Evolutionary conservation across 345 rosid species (phyloP).

Genomic region (Pugionium dolabratum): DNA sequence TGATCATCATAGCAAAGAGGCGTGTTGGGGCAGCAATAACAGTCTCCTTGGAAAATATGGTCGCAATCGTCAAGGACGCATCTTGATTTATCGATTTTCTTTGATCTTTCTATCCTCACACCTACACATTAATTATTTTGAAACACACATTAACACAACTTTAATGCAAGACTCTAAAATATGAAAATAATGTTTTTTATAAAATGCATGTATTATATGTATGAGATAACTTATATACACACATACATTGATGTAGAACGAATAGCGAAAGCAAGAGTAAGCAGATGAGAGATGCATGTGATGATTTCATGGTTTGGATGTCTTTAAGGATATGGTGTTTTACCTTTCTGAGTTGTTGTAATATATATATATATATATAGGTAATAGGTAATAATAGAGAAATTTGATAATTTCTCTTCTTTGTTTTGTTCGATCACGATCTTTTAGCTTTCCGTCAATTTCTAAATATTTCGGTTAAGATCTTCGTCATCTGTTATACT

Average conservation of each 20-base stretch:
- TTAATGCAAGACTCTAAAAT: neutral
- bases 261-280: slow-evolving; percentile 11
- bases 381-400: neutral
- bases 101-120: slow-evolving; percentile 9
- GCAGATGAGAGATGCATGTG: slow-evolving; percentile 24
- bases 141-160: slow-evolving; percentile 15
- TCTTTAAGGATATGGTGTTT: too few relatives aligned
- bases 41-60: slow-evolving; percentile 1
- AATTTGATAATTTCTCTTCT: too few relatives aligned
- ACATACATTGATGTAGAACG: slow-evolving; percentile 24
- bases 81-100: neutral
- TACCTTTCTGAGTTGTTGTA: neutral
- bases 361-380: neutral
- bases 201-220: neutral
- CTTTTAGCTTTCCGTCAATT: slow-evolving; percentile 21
- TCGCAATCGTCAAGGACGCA: slow-evolving; percentile 10
- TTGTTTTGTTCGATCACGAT: slow-evolving; percentile 1
- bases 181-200: too few relatives aligned
- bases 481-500: neutral
- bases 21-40: slow-evolving; percentile 28
- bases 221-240: slow-evolving; percentile 9
- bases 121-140: slow-evolving; percentile 16
- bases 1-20: slow-evolving; percentile 11
- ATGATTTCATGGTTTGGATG: slow-evolving; percentile 19
- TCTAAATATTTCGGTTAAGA: neutral